Percentiles rank a stretch among this genome's conserved stretches.
phyloP scores from a whole-genome alignment of 495 filamentous ascomycete species.

The Penicillium pancosmium region DNA sequence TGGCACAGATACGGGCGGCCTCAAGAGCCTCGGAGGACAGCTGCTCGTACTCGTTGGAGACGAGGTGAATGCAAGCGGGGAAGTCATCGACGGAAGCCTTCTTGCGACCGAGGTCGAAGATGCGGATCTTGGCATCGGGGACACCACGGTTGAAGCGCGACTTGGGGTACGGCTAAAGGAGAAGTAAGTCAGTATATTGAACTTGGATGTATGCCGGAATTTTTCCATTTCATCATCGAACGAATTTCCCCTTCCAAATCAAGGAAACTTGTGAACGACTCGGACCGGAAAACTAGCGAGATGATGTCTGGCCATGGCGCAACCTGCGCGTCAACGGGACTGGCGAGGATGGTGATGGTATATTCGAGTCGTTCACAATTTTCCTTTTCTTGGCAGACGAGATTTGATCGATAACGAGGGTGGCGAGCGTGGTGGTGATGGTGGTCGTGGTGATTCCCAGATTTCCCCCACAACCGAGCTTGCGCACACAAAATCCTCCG shows the following conservation, averaged over 20 bases:
- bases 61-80: conserved; percentile 95
- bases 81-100: conserved; percentile 98
- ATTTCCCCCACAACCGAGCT: conserved; percentile 40
- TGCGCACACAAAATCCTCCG: conserved; percentile 36
- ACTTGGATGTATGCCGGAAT: conserved; percentile 13
- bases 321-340: conserved; percentile 3
- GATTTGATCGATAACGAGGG: too few species aligned
- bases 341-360: not conserved
- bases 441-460: conserved; percentile 16
- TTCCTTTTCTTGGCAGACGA: too few species aligned
- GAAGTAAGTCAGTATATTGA: conserved; percentile 30
- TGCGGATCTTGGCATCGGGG: conserved; percentile 97
- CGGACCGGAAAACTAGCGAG: too few species aligned
- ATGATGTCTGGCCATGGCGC: not conserved
- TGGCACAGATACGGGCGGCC: conserved; percentile 98
- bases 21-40: conserved; percentile 98
- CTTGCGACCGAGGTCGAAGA: conserved; percentile 99
- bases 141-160: conserved; percentile 99
- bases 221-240: conserved; percentile 6
- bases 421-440: not conserved
- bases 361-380: too few species aligned
- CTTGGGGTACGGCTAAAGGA: conserved; percentile 89
- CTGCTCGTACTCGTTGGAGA: conserved; percentile 99
- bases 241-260: not conserved
- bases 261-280: not conserved